phyloP scores from a whole-genome alignment of 2,329 filamentous ascomycete genomes.

The Zasmidium cellare region DNA sequence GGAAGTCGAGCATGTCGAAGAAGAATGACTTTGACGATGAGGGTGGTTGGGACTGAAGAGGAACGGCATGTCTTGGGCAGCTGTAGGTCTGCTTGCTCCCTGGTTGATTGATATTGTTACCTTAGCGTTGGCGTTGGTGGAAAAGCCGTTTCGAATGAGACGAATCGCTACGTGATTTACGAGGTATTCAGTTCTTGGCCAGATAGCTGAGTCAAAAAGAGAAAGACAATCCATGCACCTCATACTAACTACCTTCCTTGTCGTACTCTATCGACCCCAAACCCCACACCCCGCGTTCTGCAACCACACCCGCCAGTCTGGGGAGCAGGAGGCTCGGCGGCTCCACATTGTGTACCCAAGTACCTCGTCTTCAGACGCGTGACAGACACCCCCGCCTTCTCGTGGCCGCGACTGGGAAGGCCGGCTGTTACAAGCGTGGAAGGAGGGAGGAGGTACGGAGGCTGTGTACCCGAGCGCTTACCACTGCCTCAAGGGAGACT shows the following conservation, averaged over 20 bases:
- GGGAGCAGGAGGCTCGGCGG: background rate
- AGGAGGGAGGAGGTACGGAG: background rate
- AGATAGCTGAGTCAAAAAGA: background rate
- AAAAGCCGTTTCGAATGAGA: background rate
- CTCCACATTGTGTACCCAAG: background rate
- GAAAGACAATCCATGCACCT: background rate
- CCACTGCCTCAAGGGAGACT: background rate
- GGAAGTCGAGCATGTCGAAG: slow-evolving; percentile 22
- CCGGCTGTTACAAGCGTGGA: background rate
- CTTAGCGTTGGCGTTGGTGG: background rate
- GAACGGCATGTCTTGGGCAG: background rate
- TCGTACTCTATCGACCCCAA: background rate
- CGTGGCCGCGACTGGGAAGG: background rate
- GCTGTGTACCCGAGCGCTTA: background rate
- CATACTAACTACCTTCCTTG: background rate
- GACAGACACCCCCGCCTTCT: background rate
- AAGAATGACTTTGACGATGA: slow-evolving; percentile 22
- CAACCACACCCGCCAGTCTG: too few relatives aligned
- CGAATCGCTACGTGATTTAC: background rate
- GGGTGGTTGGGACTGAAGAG: slow-evolving; percentile 10
- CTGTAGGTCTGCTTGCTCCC: background rate
- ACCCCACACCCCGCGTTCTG: background rate
- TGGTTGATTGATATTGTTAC: background rate
- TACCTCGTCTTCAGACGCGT: background rate
- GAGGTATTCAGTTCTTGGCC: background rate